Evolutionary conservation across 495 filamentous ascomycete species (phyloP).

Genomic region (Hypoxylon fuscum): DNA sequence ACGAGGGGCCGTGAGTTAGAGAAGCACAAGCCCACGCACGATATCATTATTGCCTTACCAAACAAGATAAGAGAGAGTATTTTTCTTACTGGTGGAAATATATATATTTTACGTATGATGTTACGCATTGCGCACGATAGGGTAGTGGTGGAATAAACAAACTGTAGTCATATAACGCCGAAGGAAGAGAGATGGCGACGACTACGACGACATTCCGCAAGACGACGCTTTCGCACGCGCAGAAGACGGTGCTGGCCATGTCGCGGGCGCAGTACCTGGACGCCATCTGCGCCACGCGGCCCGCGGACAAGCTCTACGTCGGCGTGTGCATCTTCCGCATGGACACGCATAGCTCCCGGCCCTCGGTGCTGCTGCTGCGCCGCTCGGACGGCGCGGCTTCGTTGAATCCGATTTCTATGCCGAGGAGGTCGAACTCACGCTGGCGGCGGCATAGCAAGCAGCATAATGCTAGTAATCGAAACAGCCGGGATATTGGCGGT

Average conservation of each 20-base stretch:
- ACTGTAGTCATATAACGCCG: too few species aligned
- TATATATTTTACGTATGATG: too few species aligned
- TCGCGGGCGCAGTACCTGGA: conserved; percentile 40
- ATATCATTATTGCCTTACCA: not conserved
- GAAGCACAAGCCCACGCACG: not conserved
- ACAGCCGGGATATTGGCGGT: too few species aligned
- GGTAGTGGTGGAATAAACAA: not conserved
- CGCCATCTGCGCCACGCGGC: conserved; percentile 20
- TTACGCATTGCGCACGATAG: not conserved
- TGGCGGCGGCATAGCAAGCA: not conserved
- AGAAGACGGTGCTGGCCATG: conserved; percentile 43
- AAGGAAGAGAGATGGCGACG: conserved; percentile 9
- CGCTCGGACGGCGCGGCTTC: conserved; percentile 10
- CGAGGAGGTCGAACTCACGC: not conserved
- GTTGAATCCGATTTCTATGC: not conserved
- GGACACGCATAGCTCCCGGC: conserved; percentile 30
- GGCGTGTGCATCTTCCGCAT: conserved; percentile 44
- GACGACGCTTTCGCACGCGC: conserved; percentile 36
- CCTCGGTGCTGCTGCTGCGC: conserved; percentile 35
- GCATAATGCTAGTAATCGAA: not conserved
- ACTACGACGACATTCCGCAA: conserved; percentile 25
- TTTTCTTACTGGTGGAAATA: too few species aligned
- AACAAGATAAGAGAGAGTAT: too few species aligned
- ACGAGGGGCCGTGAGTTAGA: not conserved
- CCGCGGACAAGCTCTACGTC: conserved; percentile 35